Base-by-base conservation (phyloP, 2,329 filamentous ascomycete genomes). In the Stagonosporopsis cucurbitacearum region DNA sequence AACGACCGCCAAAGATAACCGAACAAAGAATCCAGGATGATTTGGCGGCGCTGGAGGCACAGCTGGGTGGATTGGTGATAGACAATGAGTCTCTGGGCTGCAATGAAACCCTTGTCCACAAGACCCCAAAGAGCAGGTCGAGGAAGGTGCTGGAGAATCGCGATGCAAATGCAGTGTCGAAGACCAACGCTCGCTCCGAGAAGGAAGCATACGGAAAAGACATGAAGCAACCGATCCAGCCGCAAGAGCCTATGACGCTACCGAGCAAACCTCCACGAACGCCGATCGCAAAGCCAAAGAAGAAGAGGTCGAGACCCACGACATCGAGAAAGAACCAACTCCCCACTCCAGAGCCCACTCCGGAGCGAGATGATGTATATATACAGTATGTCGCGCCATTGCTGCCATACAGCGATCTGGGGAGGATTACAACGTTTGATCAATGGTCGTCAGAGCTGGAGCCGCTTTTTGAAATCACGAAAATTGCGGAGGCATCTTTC, bases 401-500 rank as follows among this genome's bases (percentile, higher is more conserved):
- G 2, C 55, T 77, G 11, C 53, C 63, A 6, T 66, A 73, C 25
- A 74, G 72, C 57, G 68, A 68, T 41, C 58, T 60, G 42, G 60
- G 54, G 35, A 53, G 43, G 32, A 57, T 73, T 19, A 64, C 72
- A 1, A 56, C 68, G 6, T 81, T 81, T 54, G 58, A 68, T 3
- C 60, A 70, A n/a, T 81, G 79, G 78, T 72, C 77, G 15, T 60
- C 70, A 4, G 67, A 74, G 43, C 68, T 82, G 11, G 72, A 75
- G 13, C 66, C 71, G 6, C 71, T 78, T 54, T 82, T 83, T 59
- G 68, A 78, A 33, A 78, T 88, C 36, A 76, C 78, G 8, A 89
- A 89, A 63, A 82, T 89, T 32, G 86, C 85, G 8, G 86, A 89
- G 69, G 86, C 86, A 2, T 87, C 85, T 1, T 89, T 86, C 65